A percentile compares a stretch with the other conserved stretches of the same genome.
Evolutionary conservation across 106 monocot species (phyloP).

Genomic region (Vanilla planifolia): DNA sequence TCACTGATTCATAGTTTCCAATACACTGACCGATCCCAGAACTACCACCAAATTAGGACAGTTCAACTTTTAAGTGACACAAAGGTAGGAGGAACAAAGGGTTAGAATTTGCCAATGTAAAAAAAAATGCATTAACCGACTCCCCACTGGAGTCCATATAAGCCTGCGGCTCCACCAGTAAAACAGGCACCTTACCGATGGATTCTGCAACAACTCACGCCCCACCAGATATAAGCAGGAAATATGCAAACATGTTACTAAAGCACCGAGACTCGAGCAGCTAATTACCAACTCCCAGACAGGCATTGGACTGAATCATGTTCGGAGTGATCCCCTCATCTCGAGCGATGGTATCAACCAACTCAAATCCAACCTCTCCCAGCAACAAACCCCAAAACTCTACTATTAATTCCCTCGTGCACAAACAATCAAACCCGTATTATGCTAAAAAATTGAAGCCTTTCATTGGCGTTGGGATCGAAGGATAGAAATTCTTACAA

Average conservation of each 20-base stretch:
- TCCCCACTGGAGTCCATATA: conserved; percentile 96
- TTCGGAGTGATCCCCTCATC: conserved; percentile 61
- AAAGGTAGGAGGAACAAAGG: no score
- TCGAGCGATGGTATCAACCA: conserved; percentile 65
- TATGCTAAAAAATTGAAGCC: not conserved
- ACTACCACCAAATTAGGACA: no score
- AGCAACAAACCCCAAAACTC: not conserved
- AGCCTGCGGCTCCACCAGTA: conserved; percentile 83
- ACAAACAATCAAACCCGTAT: not conserved
- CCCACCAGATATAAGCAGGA: not conserved
- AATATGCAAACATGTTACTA: not conserved
- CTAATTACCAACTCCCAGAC: conserved; percentile 69
- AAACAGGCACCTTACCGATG: conserved; percentile 76
- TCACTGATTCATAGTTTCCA: no score
- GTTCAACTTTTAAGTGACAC: no score
- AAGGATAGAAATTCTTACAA: conserved; percentile 26
- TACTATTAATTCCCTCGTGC: not conserved
- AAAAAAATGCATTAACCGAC: conserved; percentile 42
- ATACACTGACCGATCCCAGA: no score
- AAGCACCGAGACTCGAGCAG: not conserved
- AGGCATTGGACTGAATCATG: conserved; percentile 88
- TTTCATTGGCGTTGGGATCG: not conserved
- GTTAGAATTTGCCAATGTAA: no score
- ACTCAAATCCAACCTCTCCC: conserved; percentile 73
- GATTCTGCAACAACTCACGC: conserved; percentile 47